These are phyloP conservation scores for Pseudofabraea citricarpa DNA, from an alignment of 2,329 filamentous ascomycete species.

Conservation along the genomic window DNA sequence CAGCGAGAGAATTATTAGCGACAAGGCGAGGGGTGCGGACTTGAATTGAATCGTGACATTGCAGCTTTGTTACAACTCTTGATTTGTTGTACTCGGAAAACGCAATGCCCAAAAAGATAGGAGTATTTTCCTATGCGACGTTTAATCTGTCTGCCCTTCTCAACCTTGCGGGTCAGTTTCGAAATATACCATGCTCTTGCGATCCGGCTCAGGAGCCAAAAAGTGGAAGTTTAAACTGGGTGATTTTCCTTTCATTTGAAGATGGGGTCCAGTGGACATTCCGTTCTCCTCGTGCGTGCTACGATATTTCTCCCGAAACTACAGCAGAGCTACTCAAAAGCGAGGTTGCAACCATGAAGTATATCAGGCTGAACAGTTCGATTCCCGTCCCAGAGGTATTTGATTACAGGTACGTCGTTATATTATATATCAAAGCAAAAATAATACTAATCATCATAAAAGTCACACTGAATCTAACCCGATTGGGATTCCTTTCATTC, in stretches of 20 bases:
- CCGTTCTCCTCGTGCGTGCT: constrained; percentile 6
- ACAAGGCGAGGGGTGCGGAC: too few relatives aligned
- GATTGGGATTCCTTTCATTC: constrained; percentile 4
- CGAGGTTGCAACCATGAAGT: constrained; percentile 13
- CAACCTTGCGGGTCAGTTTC: constrained; percentile 4
- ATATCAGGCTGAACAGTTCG: constrained; percentile 7
- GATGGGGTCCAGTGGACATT: constrained; percentile 14
- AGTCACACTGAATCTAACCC: constrained; percentile 4
- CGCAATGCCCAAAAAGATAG: neutral
- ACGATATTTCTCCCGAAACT: constrained; percentile 4
- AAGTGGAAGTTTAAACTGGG: constrained; percentile 10
- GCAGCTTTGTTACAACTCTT: too few relatives aligned
- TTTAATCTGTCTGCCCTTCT: constrained; percentile 9
- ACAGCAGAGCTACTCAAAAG: constrained; percentile 9
- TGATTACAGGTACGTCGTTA: constrained; percentile 7
- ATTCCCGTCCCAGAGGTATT: constrained; percentile 10
- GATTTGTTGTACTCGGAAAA: too few relatives aligned
- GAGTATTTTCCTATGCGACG: constrained; percentile 3
- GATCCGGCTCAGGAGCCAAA: constrained; percentile 5
- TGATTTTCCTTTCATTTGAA: constrained; percentile 10
- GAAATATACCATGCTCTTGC: constrained; percentile 9
- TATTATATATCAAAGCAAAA: neutral
- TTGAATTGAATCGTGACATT: too few relatives aligned
- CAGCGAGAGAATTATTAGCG: too few relatives aligned
- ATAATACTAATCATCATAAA: neutral